phyloP scores from a whole-genome alignment of 2,329 filamentous ascomycete genomes.

The Cladosporium phlei region DNA sequence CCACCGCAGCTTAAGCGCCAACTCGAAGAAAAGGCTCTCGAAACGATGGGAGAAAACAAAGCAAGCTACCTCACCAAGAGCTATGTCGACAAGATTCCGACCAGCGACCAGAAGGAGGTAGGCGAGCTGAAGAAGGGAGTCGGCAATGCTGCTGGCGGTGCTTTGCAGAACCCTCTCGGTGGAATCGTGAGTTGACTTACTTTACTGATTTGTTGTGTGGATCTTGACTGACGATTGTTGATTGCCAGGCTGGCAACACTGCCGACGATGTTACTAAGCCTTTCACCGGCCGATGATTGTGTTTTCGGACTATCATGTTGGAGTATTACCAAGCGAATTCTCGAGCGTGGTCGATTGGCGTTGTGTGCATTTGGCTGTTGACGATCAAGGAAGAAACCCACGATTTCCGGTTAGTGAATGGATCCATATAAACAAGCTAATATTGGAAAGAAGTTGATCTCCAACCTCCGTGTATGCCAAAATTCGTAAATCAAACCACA shows the following conservation, averaged over 20 bases:
- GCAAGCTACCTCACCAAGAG: constrained; percentile 32
- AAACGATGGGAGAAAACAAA: constrained; percentile 52
- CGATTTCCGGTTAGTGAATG: too few species aligned
- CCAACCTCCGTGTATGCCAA: too few species aligned
- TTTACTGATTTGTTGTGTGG: background rate
- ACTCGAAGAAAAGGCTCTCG: constrained; percentile 43
- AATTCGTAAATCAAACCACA: too few species aligned
- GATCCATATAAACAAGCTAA: too few species aligned
- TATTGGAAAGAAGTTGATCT: too few species aligned
- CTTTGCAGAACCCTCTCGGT: constrained; percentile 35
- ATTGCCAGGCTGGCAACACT: constrained; percentile 18
- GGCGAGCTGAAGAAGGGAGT: constrained; percentile 32
- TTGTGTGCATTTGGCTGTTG: too few species aligned
- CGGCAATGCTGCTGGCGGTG: constrained; percentile 29
- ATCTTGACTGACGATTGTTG: background rate
- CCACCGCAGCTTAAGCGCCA: constrained; percentile 44
- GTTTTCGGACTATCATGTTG: too few species aligned
- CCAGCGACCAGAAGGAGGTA: constrained; percentile 23
- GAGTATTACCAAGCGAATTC: too few species aligned
- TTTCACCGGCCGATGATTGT: constrained; percentile 21
- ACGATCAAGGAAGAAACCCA: too few species aligned
- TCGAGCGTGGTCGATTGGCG: too few species aligned
- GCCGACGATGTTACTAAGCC: constrained; percentile 23
- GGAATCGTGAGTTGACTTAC: constrained; percentile 25
- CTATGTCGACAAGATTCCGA: constrained; percentile 25